Percentiles rank a stretch among this genome's conserved stretches.
Conservation (phyloP, 2,329 filamentous ascomycete species). For the Blumeria graminis region DNA sequence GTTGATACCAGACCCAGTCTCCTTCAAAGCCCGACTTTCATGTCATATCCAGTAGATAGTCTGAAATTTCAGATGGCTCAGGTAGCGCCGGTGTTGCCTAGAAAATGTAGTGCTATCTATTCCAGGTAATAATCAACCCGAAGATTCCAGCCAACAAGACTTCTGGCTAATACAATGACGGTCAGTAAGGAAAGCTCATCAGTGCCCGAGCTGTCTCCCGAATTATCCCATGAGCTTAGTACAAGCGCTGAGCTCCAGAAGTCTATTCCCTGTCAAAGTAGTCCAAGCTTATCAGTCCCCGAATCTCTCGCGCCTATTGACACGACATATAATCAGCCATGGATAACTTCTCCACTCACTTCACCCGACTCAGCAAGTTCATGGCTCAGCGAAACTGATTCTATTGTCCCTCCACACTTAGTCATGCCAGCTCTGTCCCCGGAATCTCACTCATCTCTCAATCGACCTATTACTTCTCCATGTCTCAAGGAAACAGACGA, state of each 20-base stretch:
- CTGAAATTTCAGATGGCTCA: slow-evolving; percentile 21
- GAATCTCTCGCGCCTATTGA: slow-evolving; percentile 5
- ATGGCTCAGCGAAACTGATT: slow-evolving; percentile 13
- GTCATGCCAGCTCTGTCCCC: slow-evolving; percentile 16
- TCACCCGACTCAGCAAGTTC: slow-evolving; percentile 11
- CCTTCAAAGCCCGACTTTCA: slow-evolving; percentile 27
- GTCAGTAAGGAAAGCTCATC: not conserved
- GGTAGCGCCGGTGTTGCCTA: not conserved
- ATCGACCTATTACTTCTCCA: slow-evolving; percentile 2
- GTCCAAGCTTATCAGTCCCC: slow-evolving; percentile 10
- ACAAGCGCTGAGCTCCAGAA: slow-evolving; percentile 5
- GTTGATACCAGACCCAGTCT: slow-evolving; percentile 18
- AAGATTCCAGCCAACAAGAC: not conserved
- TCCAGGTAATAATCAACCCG: not conserved
- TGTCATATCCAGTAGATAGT: slow-evolving; percentile 32
- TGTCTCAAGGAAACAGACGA: slow-evolving; percentile 8
- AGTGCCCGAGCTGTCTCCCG: not conserved
- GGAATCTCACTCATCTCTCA: slow-evolving; percentile 14
- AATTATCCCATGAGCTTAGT: not conserved
- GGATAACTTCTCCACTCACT: slow-evolving; percentile 10
- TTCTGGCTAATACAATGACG: not conserved
- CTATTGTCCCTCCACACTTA: slow-evolving; percentile 9
- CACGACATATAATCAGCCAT: slow-evolving; percentile 10
- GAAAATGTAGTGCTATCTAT: not conserved
- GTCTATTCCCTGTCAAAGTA: slow-evolving; percentile 5